Percentiles rank a stretch among this genome's conserved stretches.
phyloP scores from a whole-genome alignment of 768 basidiomycete species.

The Lactarius trivialis region DNA sequence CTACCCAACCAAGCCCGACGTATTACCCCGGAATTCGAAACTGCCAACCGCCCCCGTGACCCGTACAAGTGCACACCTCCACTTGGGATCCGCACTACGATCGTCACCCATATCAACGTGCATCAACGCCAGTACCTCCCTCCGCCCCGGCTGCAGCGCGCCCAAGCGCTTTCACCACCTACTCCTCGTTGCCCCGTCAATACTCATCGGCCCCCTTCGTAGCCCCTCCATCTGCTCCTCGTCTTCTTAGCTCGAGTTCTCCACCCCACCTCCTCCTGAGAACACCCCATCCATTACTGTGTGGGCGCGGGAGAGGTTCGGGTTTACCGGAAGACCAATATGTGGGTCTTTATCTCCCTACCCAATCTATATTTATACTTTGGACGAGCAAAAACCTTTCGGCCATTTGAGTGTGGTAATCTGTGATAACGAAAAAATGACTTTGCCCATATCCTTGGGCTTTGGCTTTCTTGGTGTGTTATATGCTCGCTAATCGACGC shows the following conservation, averaged over 20 bases:
- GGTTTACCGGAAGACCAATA: constrained; percentile 57
- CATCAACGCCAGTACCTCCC: not conserved
- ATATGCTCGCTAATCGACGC: not conserved
- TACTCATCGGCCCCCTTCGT: not conserved
- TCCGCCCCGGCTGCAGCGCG: not conserved
- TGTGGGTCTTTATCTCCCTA: constrained; percentile 40
- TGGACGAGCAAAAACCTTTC: too few species aligned
- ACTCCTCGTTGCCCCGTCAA: too few species aligned
- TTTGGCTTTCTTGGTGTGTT: constrained; percentile 20
- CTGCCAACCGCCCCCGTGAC: too few species aligned
- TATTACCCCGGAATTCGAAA: too few species aligned
- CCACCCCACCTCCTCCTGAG: not conserved
- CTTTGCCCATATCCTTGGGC: not conserved
- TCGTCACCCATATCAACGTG: too few species aligned
- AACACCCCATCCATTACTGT: constrained; percentile 42
- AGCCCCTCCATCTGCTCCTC: not conserved
- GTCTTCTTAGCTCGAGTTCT: not conserved
- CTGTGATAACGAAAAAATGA: too few species aligned
- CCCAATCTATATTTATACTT: too few species aligned
- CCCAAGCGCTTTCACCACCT: not conserved
- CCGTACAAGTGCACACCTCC: not conserved
- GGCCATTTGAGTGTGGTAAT: not conserved
- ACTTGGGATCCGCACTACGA: not conserved
- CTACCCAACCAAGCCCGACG: too few species aligned
- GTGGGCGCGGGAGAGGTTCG: constrained; percentile 76